A percentile compares a stretch with the other conserved stretches of the same genome.
These are phyloP conservation scores for Scolecobasidium constrictum DNA, from an alignment of 2,329 filamentous ascomycete genomes.

Conservation along the genomic window DNA sequence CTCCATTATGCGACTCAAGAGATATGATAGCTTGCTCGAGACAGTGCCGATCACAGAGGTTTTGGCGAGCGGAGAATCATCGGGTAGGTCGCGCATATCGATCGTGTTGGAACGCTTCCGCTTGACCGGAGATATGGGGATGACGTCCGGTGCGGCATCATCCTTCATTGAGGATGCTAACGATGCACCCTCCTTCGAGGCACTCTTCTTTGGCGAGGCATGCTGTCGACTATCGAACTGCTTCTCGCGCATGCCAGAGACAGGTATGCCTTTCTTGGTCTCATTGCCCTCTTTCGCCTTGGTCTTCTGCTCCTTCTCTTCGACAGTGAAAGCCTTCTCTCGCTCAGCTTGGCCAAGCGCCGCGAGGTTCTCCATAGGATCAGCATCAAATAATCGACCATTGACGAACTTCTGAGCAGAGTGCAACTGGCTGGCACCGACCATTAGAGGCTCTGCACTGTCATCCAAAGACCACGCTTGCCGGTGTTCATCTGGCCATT, in stretches of 20 bases:
- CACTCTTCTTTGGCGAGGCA: constrained; percentile 1
- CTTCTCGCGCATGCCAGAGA: constrained; percentile 4
- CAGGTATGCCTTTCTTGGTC: constrained; percentile 8
- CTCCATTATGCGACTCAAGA: constrained; percentile 60
- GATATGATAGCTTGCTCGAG: constrained; percentile 79
- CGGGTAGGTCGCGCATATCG: constrained; percentile 7
- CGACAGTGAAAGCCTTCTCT: constrained; percentile 7
- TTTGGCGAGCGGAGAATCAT: constrained; percentile 44
- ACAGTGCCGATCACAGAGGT: constrained; percentile 65
- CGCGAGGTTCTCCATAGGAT: constrained; percentile 20
- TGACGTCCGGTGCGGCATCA: background rate
- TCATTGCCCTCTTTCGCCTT: constrained; percentile 15
- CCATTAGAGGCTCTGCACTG: constrained; percentile 34
- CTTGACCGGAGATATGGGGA: background rate
- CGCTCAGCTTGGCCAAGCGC: constrained; percentile 5
- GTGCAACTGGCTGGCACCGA: constrained; percentile 46
- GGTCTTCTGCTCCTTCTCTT: constrained; percentile 12
- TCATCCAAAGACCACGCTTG: constrained; percentile 54
- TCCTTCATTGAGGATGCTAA: background rate
- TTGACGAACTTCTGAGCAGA: constrained; percentile 46
- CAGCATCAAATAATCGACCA: constrained; percentile 14
- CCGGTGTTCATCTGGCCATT: constrained; percentile 53
- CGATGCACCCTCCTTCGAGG: background rate
- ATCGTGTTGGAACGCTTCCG: constrained; percentile 4
- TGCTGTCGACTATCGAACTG: constrained; percentile 2